Base-by-base conservation (phyloP, 495 filamentous ascomycete genomes). In the Penicillium subrubescens region DNA sequence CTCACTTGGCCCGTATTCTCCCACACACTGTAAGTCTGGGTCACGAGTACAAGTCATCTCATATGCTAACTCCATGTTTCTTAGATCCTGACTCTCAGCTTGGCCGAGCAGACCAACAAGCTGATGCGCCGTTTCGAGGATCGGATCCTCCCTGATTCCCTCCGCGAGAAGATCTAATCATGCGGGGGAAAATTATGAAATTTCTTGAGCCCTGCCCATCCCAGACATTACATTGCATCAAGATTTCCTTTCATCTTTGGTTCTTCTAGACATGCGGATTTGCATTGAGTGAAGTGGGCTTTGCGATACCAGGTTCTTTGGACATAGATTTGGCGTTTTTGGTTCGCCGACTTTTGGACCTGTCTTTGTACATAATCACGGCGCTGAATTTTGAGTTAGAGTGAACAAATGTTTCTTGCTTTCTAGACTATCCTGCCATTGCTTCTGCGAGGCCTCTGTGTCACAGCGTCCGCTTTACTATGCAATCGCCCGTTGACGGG, bases 51-150 rank as follows among this genome's bases (percentile, higher is more conserved):
- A 59, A 14, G 29, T 25, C 21, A 11, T 27, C 5, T 14, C 21
- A 43, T 23, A 37, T 37, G 55, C 65, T 73, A 64, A 73, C 37
- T 60, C 61, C 33, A 66, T 29, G 17, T 1, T 35, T 35, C 62
- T 17, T 64, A 89, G 90, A 88, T 97, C 75, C 75, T 97, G 71
- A 97, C 92, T 0, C 86, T 99, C 67, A 95, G 87, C 67, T 81
- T 99, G 73, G 95, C 95, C 10, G 95, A 99, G 76, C 95, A 98
- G 80, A 99, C 95, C 1, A 98, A 94, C 77, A 98, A 96, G 81
- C 71, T 93, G 25, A 87, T 98, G 78, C 83, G 88, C 66, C 88
- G 84, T 72, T 74, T 96, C 19, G 95, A 99, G 76, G 79, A 87
- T 59, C 84, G 83, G 23, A 73, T 97, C 52, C 73, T 90, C 14